These are phyloP conservation scores for Friedmanniomyces endolithicus DNA, from an alignment of 495 filamentous ascomycete genomes.

Conservation along the genomic window DNA sequence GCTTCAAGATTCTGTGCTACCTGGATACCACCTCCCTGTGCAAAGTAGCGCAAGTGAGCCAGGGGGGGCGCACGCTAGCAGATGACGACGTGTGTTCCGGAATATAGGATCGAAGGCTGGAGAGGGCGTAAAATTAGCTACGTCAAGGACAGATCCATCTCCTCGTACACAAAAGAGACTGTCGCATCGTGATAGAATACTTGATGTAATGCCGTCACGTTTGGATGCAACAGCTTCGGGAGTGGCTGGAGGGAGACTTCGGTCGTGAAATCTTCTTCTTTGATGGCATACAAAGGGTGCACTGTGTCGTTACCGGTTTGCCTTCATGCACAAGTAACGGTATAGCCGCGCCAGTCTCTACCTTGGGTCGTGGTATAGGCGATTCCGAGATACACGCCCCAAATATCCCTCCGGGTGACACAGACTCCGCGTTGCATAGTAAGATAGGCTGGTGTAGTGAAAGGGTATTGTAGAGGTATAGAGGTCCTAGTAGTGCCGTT, in stretches of 20 bases:
- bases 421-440: neutral
- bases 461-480: neutral
- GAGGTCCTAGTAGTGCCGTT: too few relatives aligned
- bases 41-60: slow-evolving; percentile 91
- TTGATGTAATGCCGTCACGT: neutral
- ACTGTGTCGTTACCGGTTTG: neutral
- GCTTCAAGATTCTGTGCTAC: slow-evolving; percentile 83
- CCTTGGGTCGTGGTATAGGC: neutral
- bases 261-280: neutral
- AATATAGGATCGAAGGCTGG: too few relatives aligned
- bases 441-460: too few relatives aligned
- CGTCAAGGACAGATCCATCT: neutral
- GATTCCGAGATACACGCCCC: neutral
- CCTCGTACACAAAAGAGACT: neutral
- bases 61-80: slow-evolving; percentile 70
- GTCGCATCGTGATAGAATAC: neutral
- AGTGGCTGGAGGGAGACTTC: neutral
- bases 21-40: slow-evolving; percentile 94
- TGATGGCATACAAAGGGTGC: neutral
- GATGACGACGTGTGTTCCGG: slow-evolving; percentile 94
- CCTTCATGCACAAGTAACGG: neutral
- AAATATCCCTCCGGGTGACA: neutral
- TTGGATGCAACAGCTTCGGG: neutral
- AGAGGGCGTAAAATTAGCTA: too few relatives aligned
- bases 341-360: neutral